Evolutionary conservation across 2,329 filamentous ascomycete species (phyloP), one percentile per base, ranked within the genome.

Genomic region (Cytospora piceicola): DNA sequence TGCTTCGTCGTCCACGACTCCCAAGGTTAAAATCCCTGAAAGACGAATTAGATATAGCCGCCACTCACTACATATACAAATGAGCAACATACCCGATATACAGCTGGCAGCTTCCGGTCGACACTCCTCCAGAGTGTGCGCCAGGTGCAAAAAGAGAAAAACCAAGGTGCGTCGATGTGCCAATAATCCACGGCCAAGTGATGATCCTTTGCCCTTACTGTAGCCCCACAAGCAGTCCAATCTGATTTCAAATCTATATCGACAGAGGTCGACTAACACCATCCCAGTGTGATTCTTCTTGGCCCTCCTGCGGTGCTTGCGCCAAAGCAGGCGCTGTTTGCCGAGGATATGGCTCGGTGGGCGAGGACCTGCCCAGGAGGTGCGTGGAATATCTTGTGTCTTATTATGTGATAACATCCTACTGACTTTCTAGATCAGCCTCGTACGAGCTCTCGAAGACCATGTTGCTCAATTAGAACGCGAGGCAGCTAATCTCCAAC

Each of bases 81-180:
- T 64, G 61, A 54, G 51, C 30, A 59, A 15, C 0, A 58, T 59
- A 27, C 61, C 54, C 14, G 61, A 59, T 30, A 64, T 64, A 14
- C 61, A 64, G 42, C 32, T 64, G 42, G 55, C 61, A 22, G 61
- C 54, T 32, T 64, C 61, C n/a, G 53, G 61, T 29, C 54, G 61
- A 32, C 54, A 59, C 22, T 64, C 61, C 27, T 64, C 61, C 14
- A 64, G 58, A 42, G 61, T 64, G 22, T 64, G 61, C 24, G 54
- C 61, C 29, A 64, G 61, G 34, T 64, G 61, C 32, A 64, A 64
- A 55, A 64, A 64, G 32, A 36, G 61, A 29, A 64, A 64, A 55
- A 64, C 61, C 20, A 64, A 62, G 60, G 60, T 62, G 42, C 4
- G 60, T 62, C 32, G 36, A 30, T 29, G n/a, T 22, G n/a, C 56